phyloP scores from a whole-genome alignment of 352 stramenopile species.

The Globisporangium perplexum region DNA sequence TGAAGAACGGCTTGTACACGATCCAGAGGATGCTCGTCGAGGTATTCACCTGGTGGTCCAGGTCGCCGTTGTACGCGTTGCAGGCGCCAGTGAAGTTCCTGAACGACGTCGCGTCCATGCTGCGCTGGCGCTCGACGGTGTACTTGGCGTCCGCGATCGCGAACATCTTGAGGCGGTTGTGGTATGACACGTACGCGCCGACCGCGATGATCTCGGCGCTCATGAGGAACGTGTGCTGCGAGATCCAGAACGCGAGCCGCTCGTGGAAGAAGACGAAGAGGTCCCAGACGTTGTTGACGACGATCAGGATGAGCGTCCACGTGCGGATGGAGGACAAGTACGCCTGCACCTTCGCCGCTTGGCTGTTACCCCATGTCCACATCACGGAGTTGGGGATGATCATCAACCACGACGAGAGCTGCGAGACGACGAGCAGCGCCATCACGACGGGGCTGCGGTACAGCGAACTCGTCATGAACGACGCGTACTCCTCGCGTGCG shows the following conservation, averaged over 20 bases:
- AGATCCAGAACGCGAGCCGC: slow-evolving; percentile 24
- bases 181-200: slow-evolving; percentile 4
- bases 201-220: slow-evolving; percentile 31
- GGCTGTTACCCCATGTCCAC: slow-evolving; percentile 31
- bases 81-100: slow-evolving; percentile 16
- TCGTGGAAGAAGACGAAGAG: slow-evolving; percentile 24
- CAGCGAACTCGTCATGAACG: slow-evolving; percentile 7
- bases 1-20: slow-evolving; percentile 27
- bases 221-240: slow-evolving; percentile 25
- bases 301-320: slow-evolving; percentile 25
- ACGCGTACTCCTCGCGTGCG: neutral
- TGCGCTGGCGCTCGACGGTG: slow-evolving; percentile 18
- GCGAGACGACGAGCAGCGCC: neutral
- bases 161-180: slow-evolving; percentile 16
- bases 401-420: slow-evolving; percentile 37
- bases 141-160: slow-evolving; percentile 17
- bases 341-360: slow-evolving; percentile 23
- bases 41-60: slow-evolving; percentile 16
- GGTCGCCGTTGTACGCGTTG: slow-evolving; percentile 32
- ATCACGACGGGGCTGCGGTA: slow-evolving; percentile 27
- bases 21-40: slow-evolving; percentile 18
- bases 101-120: slow-evolving; percentile 15
- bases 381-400: slow-evolving; percentile 40
- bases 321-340: slow-evolving; percentile 26
- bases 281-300: slow-evolving; percentile 23